Conservation (phyloP, 108 stramenopile species). For the Pinguiococcus pyrenoidosus region DNA sequence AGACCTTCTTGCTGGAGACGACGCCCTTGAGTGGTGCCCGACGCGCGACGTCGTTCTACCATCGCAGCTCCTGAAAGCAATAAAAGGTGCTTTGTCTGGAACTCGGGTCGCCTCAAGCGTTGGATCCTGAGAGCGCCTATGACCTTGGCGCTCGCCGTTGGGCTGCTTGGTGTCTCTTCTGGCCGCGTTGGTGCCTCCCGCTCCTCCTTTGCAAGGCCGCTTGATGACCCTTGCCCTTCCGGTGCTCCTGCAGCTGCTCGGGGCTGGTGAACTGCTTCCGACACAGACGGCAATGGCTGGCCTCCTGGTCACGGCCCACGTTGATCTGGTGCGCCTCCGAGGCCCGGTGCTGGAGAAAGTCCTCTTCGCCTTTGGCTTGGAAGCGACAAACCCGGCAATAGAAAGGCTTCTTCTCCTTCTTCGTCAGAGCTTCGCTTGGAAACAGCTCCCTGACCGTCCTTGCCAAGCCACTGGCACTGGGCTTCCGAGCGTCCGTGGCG, state of each 20-base stretch:
- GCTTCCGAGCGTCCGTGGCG: neutral
- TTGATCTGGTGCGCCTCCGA: conserved; percentile 60
- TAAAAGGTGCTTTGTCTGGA: too few species aligned
- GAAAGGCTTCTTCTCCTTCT: conserved; percentile 57
- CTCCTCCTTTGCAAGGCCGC: neutral
- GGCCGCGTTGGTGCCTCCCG: too few species aligned
- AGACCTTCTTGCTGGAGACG: too few species aligned
- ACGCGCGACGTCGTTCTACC: too few species aligned
- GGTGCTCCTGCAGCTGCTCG: conserved; percentile 67
- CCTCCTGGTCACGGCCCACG: conserved; percentile 52
- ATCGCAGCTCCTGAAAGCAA: too few species aligned
- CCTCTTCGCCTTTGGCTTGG: conserved; percentile 46
- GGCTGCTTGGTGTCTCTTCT: too few species aligned
- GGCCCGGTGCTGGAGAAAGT: conserved; percentile 49
- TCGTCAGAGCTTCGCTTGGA: conserved; percentile 53
- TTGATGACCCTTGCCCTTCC: conserved; percentile 55
- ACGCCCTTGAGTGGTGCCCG: too few species aligned
- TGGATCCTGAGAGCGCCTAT: too few species aligned
- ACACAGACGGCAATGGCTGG: conserved; percentile 63
- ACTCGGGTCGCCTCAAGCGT: too few species aligned
- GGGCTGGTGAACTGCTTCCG: conserved; percentile 71
- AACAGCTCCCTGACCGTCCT: conserved; percentile 62
- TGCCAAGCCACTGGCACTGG: conserved; percentile 37
- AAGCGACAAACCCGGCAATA: conserved; percentile 70
- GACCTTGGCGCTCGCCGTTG: too few species aligned